Conservation (phyloP, 805 yeast species). For the Candida alai region DNA sequence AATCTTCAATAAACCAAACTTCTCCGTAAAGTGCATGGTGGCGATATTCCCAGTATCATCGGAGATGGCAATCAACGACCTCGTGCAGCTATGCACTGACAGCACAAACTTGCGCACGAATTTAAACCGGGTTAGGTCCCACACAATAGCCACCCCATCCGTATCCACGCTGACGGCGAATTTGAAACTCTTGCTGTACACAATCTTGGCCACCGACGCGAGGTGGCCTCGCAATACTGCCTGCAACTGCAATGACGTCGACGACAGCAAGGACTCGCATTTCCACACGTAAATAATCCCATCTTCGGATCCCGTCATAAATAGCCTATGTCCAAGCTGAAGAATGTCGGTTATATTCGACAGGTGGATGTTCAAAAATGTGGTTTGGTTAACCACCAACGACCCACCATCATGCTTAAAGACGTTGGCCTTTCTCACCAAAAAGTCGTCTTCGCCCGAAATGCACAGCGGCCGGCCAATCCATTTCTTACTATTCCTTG, state of each 20-base stretch:
- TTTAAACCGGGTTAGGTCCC: constrained; percentile 59
- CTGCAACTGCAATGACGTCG: constrained; percentile 35
- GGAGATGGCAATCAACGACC: constrained; percentile 41
- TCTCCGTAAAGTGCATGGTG: constrained; percentile 20
- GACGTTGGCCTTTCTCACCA: constrained; percentile 28
- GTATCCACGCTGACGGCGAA: constrained; percentile 51
- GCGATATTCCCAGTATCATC: constrained; percentile 55
- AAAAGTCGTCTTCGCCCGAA: constrained; percentile 32
- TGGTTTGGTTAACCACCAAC: constrained; percentile 36
- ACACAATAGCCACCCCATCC: constrained; percentile 52
- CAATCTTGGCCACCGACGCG: constrained; percentile 41
- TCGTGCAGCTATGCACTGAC: constrained; percentile 12
- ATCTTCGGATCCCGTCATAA: constrained; percentile 50
- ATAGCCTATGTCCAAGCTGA: constrained; percentile 38
- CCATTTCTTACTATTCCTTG: constrained; percentile 43
- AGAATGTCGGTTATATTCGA: constrained; percentile 36
- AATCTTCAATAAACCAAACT: constrained; percentile 24
- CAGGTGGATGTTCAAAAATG: constrained; percentile 42
- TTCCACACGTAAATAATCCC: constrained; percentile 64
- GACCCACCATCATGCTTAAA: constrained; percentile 24
- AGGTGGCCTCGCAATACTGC: constrained; percentile 57
- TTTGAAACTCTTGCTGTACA: constrained; percentile 50
- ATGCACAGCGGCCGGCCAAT: constrained; percentile 44
- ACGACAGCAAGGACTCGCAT: constrained; percentile 29
- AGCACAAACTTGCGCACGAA: constrained; percentile 40